These are phyloP conservation scores for Lagenidium giganteum DNA, from an alignment of 352 stramenopile genomes.

Conservation along the genomic window DNA sequence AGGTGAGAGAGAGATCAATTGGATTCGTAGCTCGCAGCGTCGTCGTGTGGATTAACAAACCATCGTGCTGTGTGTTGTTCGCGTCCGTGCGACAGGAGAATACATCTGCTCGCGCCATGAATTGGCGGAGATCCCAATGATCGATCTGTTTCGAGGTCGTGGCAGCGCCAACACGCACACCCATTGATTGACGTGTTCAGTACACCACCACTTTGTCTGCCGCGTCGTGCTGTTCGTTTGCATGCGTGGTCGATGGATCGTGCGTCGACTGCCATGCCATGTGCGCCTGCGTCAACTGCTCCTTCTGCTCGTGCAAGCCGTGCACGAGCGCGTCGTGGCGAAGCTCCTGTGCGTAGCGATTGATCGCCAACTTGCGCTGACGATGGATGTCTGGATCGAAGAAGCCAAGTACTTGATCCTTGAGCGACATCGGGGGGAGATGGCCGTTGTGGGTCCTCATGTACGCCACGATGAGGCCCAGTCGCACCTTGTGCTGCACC, in stretches of 20 bases:
- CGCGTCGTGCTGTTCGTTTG: no score
- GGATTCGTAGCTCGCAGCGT: no score
- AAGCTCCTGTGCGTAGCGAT: conserved; percentile 39
- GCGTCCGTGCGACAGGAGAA: no score
- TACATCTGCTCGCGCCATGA: conserved; percentile 85
- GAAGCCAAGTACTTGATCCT: conserved; percentile 22
- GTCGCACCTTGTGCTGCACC: conserved; percentile 26
- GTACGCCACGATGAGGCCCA: conserved; percentile 53
- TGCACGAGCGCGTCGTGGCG: conserved; percentile 12
- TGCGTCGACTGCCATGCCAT: no score
- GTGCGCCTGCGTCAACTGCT: conserved; percentile 8
- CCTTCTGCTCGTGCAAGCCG: conserved; percentile 1
- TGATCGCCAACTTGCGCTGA: conserved; percentile 32
- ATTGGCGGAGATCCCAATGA: conserved; percentile 86
- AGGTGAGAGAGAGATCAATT: no score
- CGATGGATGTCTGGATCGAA: conserved; percentile 7
- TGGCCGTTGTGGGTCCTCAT: conserved; percentile 53
- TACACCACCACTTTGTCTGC: no score
- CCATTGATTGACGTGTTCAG: no score
- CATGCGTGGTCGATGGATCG: no score
- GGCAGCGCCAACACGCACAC: no score
- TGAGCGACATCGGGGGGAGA: conserved; percentile 33
- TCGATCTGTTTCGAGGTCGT: conserved; percentile 88
- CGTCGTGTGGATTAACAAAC: no score
- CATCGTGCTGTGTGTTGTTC: no score